Evolutionary conservation across 176 grass and related monocot genomes (phyloP).

Genomic region (Juncus effusus): DNA sequence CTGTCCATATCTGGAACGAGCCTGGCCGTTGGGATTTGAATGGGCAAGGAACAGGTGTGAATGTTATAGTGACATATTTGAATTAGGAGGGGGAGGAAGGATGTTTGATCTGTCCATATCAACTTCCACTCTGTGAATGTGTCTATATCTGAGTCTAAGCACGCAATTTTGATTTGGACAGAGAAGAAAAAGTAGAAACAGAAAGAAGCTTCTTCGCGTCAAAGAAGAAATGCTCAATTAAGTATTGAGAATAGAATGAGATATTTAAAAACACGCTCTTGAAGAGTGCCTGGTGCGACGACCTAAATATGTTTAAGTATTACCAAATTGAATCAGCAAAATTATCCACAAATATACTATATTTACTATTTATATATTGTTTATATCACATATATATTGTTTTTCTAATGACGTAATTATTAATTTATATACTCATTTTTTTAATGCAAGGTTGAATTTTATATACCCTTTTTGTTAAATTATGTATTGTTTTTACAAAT

Average conservation of each 20-base stretch:
- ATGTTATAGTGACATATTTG: background rate
- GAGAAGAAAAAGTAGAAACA: background rate
- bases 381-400: too few relatives aligned
- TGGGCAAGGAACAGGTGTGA: background rate
- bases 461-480: too few relatives aligned
- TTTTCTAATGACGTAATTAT: too few relatives aligned
- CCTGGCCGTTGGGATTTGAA: background rate
- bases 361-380: too few relatives aligned
- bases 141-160: background rate
- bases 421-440: too few relatives aligned
- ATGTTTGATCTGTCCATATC: background rate
- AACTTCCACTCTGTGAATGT: too few relatives aligned
- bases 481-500: too few relatives aligned
- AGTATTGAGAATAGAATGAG: background rate
- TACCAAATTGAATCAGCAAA: background rate
- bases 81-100: background rate
- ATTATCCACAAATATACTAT: background rate
- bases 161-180: background rate
- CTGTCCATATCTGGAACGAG: background rate
- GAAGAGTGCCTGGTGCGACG: background rate
- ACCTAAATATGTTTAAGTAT: background rate
- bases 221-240: background rate
- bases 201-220: background rate
- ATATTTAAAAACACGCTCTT: background rate
- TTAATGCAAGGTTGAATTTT: too few relatives aligned